These are phyloP conservation scores for Alternaria solani DNA, from an alignment of 2,329 filamentous ascomycete genomes.

Conservation along the genomic window DNA sequence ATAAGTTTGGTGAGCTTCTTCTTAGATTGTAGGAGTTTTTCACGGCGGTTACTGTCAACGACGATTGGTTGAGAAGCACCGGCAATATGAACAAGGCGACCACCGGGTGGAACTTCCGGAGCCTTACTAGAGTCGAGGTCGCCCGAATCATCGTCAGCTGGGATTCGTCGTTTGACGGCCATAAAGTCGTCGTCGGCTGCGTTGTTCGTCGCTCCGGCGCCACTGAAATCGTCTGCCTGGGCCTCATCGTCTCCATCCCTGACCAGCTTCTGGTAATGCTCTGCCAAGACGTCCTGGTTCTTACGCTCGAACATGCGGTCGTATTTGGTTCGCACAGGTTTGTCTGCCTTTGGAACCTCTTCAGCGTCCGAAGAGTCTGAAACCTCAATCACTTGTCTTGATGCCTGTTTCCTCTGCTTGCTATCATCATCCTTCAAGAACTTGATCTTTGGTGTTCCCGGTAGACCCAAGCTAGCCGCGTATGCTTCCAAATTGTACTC, in stretches of 20 bases:
- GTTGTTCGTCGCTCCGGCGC: slow-evolving; percentile 37
- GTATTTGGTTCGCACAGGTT: slow-evolving; percentile 89
- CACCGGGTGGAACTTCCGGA: slow-evolving; percentile 53
- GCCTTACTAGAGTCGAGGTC: slow-evolving; percentile 55
- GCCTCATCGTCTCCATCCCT: slow-evolving; percentile 58
- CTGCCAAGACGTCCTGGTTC: slow-evolving; percentile 95
- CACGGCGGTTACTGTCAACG: slow-evolving; percentile 92
- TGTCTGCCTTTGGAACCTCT: slow-evolving; percentile 58
- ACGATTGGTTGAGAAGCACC: slow-evolving; percentile 75
- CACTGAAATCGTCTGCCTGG: slow-evolving; percentile 46
- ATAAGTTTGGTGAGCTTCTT: slow-evolving; percentile 93
- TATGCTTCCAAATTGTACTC: slow-evolving; percentile 86
- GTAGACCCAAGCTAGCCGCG: slow-evolving; percentile 84
- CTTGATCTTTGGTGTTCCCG: slow-evolving; percentile 90
- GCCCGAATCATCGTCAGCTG: slow-evolving; percentile 67
- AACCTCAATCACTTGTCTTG: slow-evolving; percentile 67
- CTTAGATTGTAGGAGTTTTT: slow-evolving; percentile 94
- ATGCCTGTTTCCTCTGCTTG: slow-evolving; percentile 86
- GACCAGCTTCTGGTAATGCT: slow-evolving; percentile 90
- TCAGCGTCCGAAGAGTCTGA: slow-evolving; percentile 70
- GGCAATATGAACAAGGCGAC: slow-evolving; percentile 69
- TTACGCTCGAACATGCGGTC: slow-evolving; percentile 97
- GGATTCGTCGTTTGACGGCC: slow-evolving; percentile 85
- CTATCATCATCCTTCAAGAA: slow-evolving; percentile 89
- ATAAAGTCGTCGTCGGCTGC: slow-evolving; percentile 84